phyloP scores from a whole-genome alignment of 345 rosid genomes.

The Erodium maritimum region DNA sequence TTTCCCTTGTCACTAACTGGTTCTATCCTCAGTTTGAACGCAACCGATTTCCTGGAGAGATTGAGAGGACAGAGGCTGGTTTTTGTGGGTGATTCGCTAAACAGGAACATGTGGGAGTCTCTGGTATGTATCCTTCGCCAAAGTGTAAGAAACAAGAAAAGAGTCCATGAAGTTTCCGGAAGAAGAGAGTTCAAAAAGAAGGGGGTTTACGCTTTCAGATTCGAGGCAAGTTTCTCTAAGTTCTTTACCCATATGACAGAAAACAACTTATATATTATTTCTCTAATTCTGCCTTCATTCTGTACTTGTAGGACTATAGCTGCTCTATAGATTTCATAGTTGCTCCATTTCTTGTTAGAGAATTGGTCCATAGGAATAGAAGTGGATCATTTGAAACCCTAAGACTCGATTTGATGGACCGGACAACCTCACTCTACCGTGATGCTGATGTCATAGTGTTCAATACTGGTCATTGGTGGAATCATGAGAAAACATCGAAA shows the following conservation, averaged over 20 bases:
- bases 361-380: slow-evolving; percentile 36
- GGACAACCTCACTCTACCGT: slow-evolving; percentile 47
- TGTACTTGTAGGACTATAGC: slow-evolving; percentile 53
- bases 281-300: slow-evolving; percentile 3
- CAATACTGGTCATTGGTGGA: slow-evolving; percentile 98
- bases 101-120: slow-evolving; percentile 94
- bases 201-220: slow-evolving; percentile 70
- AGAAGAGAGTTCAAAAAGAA: slow-evolving; percentile 65
- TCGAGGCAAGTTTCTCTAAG: slow-evolving; percentile 44
- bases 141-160: slow-evolving; percentile 47
- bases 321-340: slow-evolving; percentile 76
- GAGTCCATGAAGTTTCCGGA: slow-evolving; percentile 67
- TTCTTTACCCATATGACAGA: background rate
- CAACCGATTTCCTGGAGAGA: slow-evolving; percentile 69
- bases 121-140: slow-evolving; percentile 72
- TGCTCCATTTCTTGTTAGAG: slow-evolving; percentile 77
- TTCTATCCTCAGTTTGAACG: slow-evolving; percentile 29
- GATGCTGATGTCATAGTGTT: slow-evolving; percentile 75
- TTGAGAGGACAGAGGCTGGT: slow-evolving; percentile 70
- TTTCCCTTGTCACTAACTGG: background rate
- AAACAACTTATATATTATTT: background rate
- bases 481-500: slow-evolving; percentile 83
- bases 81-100: slow-evolving; percentile 80
- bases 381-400: slow-evolving; percentile 59
- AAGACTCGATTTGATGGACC: slow-evolving; percentile 80